phyloP scores from a whole-genome alignment of 495 filamentous ascomycete genomes.

The Neurospora tetrasperma region DNA sequence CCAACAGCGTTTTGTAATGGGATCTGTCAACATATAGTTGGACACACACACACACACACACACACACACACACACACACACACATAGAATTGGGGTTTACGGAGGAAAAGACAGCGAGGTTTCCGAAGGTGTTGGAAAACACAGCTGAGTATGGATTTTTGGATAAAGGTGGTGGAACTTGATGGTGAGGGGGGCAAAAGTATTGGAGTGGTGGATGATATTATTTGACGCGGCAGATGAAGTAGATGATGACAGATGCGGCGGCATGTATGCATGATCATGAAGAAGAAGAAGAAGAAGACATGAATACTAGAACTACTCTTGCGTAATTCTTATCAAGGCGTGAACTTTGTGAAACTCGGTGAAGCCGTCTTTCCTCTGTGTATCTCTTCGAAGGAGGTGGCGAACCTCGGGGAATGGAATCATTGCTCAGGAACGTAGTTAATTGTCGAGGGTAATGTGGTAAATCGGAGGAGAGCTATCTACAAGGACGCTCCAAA shows the following conservation, averaged over 20 bases:
- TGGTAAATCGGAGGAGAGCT: too few relatives aligned
- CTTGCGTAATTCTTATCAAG: neutral
- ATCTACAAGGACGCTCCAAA: too few relatives aligned
- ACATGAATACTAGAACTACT: neutral
- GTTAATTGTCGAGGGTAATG: too few relatives aligned
- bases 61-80: neutral
- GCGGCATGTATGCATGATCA: neutral
- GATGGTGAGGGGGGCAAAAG: neutral
- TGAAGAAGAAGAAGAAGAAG: neutral
- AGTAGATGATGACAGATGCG: neutral
- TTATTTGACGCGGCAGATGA: neutral
- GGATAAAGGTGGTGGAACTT: neutral
- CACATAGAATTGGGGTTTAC: neutral
- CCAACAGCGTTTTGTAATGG: neutral
- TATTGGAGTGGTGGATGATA: neutral
- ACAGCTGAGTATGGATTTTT: neutral
- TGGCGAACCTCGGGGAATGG: neutral
- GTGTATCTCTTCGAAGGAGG: neutral
- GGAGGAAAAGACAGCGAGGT: neutral
- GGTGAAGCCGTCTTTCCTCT: neutral
- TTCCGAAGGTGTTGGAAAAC: neutral
- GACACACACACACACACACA: neutral
- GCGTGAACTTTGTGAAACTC: neutral
- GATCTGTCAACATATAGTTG: neutral
- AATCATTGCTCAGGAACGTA: too few relatives aligned